Base-by-base conservation (phyloP, 2,329 filamentous ascomycete species). In the Aaosphaeria arxii region DNA sequence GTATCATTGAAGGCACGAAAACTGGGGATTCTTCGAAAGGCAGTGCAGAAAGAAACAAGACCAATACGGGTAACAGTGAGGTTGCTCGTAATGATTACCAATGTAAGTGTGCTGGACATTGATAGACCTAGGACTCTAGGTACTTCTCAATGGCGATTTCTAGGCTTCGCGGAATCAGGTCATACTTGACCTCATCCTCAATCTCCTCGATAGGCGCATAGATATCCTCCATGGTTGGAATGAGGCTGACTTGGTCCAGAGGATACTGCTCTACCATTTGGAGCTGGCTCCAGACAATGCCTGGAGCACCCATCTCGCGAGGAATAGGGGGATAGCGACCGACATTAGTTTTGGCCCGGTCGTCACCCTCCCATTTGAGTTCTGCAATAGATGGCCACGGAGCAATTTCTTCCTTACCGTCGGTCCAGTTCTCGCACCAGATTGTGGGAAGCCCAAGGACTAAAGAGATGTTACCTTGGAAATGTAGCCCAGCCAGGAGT, bases 331-430 rank as follows among this genome's bases (percentile, higher is more conserved):
- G 59, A 53, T 70, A 77, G 13, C 75, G 59, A 24, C 73, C 72
- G 40, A 70, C 65, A 32, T 59, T 60, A 2, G 72, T 76, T 39
- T 73, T 69, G 11, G 74, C 71, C 7, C 75, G 70, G 31, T 74
- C 74, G 38, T 75, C 71, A 0, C 75, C 75, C 52, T 77, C 74
- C 67, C 74, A 77, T 52, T 74, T 74, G 60, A 71, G 61, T 60
- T 77, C 74, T 7, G 66, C 57, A 5, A 56, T 40, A 7, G 58
- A 57, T 0, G 74, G 75, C 72, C 72, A 77, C 1, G 66, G 64
- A 0, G 73, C 66, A 31, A 73, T 55, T 44, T 68, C 61, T 2
- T 67, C 59, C 40, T 69, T 69, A 11, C 61, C 60, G 30, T 62
- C 59, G 36, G 50, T 17, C 62, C 66, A 69, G 41, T 68, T 52